Conservation (phyloP, 2,329 filamentous ascomycete genomes). For the Neofusicoccum umdonicola region DNA sequence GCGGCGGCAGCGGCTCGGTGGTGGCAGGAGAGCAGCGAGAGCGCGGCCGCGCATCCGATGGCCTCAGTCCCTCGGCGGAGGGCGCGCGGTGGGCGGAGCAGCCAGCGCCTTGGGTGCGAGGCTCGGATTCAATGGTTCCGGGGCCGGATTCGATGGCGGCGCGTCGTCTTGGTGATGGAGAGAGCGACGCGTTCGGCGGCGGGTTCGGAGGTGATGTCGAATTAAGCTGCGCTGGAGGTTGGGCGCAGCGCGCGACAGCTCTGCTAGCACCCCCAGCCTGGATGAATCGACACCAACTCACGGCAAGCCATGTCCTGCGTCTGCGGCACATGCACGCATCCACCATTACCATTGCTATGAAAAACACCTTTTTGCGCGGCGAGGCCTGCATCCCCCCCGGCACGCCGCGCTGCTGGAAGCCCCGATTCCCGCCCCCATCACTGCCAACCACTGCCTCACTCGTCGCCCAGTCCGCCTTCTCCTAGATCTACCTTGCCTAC, state of each 20-base stretch:
- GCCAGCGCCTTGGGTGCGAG: conserved; percentile 9
- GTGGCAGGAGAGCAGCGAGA: conserved; percentile 21
- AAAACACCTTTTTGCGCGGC: not conserved
- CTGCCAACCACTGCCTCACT: not conserved
- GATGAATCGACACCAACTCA: too few relatives aligned
- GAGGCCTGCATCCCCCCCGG: too few relatives aligned
- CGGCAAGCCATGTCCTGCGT: not conserved
- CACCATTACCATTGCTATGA: not conserved
- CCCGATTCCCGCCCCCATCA: not conserved
- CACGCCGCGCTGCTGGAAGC: not conserved
- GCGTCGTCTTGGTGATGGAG: conserved; percentile 12
- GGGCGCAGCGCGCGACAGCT: not conserved
- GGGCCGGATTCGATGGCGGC: conserved; percentile 9
- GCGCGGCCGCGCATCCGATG: conserved; percentile 10
- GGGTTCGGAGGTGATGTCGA: conserved; percentile 14
- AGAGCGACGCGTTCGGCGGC: conserved; percentile 1
- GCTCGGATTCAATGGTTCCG: not conserved
- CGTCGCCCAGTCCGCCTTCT: conserved; percentile 46
- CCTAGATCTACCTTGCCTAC: conserved; percentile 85
- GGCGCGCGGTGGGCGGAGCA: not conserved
- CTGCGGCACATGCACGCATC: not conserved
- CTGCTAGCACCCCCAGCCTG: not conserved
- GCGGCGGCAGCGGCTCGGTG: conserved; percentile 24
- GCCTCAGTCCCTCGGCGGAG: conserved; percentile 16
- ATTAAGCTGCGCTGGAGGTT: conserved; percentile 11